Conservation (phyloP, 768 basidiomycete species). For the Rubroboletus pulcherrimus region DNA sequence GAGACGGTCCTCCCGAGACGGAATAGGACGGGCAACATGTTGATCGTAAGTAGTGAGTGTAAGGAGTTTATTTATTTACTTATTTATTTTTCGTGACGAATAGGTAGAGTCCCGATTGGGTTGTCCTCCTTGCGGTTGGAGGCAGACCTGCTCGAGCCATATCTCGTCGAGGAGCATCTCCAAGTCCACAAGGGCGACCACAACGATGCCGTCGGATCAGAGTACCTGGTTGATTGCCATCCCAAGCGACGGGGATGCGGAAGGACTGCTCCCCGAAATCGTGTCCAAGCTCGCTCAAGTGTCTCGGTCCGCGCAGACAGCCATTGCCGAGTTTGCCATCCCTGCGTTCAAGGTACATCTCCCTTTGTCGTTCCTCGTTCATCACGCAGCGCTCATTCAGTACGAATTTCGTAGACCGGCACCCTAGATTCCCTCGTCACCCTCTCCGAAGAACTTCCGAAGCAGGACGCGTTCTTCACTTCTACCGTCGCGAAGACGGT, state of each 20-base stretch:
- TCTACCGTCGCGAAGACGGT: slow-evolving; percentile 86
- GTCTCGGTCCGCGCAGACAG: slow-evolving; percentile 46
- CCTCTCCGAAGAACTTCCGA: slow-evolving; percentile 90
- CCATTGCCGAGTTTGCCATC: slow-evolving; percentile 64
- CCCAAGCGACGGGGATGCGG: slow-evolving; percentile 83
- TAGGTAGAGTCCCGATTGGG: slow-evolving; percentile 8
- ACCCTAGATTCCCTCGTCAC: slow-evolving; percentile 87
- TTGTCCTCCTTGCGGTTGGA: background rate
- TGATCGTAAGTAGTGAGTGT: background rate
- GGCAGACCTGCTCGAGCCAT: background rate
- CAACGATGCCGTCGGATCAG: slow-evolving; percentile 90
- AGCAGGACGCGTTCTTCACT: slow-evolving; percentile 87
- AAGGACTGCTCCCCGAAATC: slow-evolving; percentile 66
- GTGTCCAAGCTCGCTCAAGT: slow-evolving; percentile 56
- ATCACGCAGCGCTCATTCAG: slow-evolving; percentile 4
- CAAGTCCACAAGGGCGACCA: slow-evolving; percentile 5
- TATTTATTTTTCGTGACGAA: slow-evolving; percentile 9
- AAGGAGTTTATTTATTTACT: slow-evolving; percentile 6
- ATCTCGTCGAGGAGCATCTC: slow-evolving; percentile 5
- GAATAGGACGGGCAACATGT: background rate
- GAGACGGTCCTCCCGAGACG: slow-evolving; percentile 8
- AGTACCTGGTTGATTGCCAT: slow-evolving; percentile 91
- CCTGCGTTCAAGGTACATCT: slow-evolving; percentile 86
- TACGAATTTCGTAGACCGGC: slow-evolving; percentile 61
- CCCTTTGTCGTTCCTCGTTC: background rate